Evolutionary conservation across 768 basidiomycete genomes (phyloP), one percentile per base, ranked within the genome.

Genomic region (Tremella mesenterica): DNA sequence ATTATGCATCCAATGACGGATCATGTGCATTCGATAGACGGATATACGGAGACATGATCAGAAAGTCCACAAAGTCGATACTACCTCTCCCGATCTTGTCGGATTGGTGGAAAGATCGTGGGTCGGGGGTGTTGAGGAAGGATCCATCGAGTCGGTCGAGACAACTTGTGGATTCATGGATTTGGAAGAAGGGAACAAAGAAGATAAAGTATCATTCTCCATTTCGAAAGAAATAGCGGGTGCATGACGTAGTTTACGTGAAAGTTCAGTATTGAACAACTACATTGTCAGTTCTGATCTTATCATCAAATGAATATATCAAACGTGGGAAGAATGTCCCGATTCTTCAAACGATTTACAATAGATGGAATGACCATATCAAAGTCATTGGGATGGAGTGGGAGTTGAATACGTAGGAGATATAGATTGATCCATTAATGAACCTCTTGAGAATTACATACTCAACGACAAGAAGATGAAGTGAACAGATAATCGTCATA

Each of bases 211-310:
- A 9, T 23, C 8, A 12, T 56, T 54, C 21, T 71, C 65, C 4
- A 65, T 50, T 18, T 74, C 71, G 27, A 72, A 45, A 1, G 71
- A 77, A 23, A 81, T 64, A 5, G 79, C 80, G 0, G 81, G 92
- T 43, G 90, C 86, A 64, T 82, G 83, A 69, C 84, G 88, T 41
- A 93, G 83, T 59, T 82, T 85, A 47, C 88, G 77, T 57, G 81
- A 83, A 27, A 78, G 76, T 65, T 95, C 92, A 0, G 85, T 85
- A 30, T 92, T 87, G 60, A 92, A 85, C 27, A 97, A 78, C 52
- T 53, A 48, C 25, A 13, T 20, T 16, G 34, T 48, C 18, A 52
- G n/a, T n/a, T n/a, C n/a, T n/a, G n/a, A n/a, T n/a, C n/a, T n/a
- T n/a, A n/a, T n/a, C n/a, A n/a, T n/a, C n/a, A n/a, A n/a, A n/a